These are phyloP conservation scores for Ascochyta lentis DNA, from an alignment of 2,329 filamentous ascomycete species.

Conservation along the genomic window DNA sequence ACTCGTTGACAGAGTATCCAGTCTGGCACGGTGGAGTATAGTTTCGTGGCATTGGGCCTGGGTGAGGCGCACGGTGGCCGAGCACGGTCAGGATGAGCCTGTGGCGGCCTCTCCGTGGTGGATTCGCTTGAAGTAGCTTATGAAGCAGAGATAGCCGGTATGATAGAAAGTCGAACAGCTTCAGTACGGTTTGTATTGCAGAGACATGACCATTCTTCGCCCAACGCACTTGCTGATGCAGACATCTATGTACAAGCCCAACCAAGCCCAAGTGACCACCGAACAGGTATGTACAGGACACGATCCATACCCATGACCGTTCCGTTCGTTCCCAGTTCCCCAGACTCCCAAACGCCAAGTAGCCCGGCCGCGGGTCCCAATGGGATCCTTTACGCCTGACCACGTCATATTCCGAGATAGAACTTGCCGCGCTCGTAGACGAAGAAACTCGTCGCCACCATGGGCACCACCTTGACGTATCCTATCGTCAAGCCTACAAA, in stretches of 20 bases:
- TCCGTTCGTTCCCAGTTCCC: background rate
- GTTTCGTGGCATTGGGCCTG: background rate
- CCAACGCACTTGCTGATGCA: slow-evolving; percentile 13
- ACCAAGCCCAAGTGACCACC: background rate
- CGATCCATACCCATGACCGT: background rate
- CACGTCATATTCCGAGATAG: slow-evolving; percentile 56
- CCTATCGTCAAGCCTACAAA: slow-evolving; percentile 94
- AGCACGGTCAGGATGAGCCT: background rate
- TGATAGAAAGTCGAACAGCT: background rate
- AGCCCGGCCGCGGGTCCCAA: background rate
- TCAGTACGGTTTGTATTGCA: background rate
- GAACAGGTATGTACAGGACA: slow-evolving; percentile 1
- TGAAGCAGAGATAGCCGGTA: background rate
- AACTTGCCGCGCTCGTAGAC: slow-evolving; percentile 70
- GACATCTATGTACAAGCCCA: slow-evolving; percentile 8
- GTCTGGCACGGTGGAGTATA: background rate
- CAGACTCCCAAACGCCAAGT: background rate
- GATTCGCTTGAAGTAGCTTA: background rate
- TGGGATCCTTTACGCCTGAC: background rate
- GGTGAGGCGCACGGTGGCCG: background rate
- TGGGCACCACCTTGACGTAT: slow-evolving; percentile 91
- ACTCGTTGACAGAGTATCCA: background rate
- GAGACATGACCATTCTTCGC: background rate
- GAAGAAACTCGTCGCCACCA: slow-evolving; percentile 77
- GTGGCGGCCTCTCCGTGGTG: background rate